Conservation (phyloP, 805 yeast genomes). For the Metschnikowia picachoensis region DNA sequence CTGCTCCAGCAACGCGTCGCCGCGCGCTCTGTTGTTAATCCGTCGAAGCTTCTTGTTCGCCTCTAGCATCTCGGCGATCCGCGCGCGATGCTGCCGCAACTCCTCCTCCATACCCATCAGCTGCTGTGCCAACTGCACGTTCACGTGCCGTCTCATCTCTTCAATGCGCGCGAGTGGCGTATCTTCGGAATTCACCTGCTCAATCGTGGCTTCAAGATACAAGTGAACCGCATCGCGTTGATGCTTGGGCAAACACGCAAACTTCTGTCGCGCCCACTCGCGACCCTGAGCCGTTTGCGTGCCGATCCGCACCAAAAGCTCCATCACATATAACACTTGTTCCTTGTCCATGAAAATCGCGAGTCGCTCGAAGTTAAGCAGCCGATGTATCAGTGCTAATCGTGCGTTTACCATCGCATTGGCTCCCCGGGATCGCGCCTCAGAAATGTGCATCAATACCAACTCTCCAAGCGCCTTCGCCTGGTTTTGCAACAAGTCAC, state of each 20-base stretch:
- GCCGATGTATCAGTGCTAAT: constrained; percentile 10
- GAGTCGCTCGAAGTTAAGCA: constrained; percentile 13
- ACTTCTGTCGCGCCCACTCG: constrained; percentile 6
- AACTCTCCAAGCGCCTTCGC: constrained; percentile 2
- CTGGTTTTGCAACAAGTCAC: constrained; percentile 7
- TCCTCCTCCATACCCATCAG: constrained; percentile 11
- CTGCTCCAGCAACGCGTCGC: constrained; percentile 4
- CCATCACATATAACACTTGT: constrained; percentile 10
- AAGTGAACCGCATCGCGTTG: constrained; percentile 11
- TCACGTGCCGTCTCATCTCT: constrained; percentile 12
- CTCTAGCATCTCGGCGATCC: constrained; percentile 7
- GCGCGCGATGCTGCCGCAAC: constrained; percentile 5
- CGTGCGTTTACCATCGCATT: constrained; percentile 10
- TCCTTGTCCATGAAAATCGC: constrained; percentile 11
- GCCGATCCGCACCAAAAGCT: constrained; percentile 10
- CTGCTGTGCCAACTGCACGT: constrained; percentile 13
- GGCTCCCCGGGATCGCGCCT: constrained; percentile 14
- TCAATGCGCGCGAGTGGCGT: constrained; percentile 12
- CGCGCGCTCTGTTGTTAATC: constrained; percentile 6
- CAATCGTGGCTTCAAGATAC: constrained; percentile 11
- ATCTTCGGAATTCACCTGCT: constrained; percentile 8
- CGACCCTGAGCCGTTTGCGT: constrained; percentile 10
- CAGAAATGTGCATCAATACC: constrained; percentile 9
- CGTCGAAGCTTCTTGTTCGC: constrained; percentile 9
- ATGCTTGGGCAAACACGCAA: constrained; percentile 8